These are phyloP conservation scores for Cucumis hystrix DNA, from an alignment of 306 rosid genomes.

Conservation along the genomic window DNA sequence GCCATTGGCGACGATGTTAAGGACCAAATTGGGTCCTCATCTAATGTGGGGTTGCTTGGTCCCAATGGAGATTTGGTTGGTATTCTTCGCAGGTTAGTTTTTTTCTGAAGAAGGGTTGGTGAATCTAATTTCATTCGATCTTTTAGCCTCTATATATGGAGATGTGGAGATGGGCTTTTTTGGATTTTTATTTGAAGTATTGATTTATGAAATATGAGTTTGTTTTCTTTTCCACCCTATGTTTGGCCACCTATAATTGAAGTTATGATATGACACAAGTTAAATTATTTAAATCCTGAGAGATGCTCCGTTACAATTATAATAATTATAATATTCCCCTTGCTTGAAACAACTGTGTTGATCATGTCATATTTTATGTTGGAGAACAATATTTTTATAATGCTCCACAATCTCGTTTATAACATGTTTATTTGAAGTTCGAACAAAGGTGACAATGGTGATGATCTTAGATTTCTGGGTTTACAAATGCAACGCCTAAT, in stretches of 20 bases:
- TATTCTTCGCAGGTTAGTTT: constrained; percentile 60
- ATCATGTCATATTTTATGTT: neutral
- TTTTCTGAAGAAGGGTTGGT: neutral
- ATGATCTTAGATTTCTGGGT: neutral
- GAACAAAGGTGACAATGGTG: neutral
- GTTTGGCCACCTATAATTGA: neutral
- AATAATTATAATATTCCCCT: neutral
- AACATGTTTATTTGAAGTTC: neutral
- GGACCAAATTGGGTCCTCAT: constrained; percentile 37
- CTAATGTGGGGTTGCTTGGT: constrained; percentile 50
- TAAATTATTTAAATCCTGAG: neutral
- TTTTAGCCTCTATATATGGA: neutral
- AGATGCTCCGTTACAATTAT: neutral
- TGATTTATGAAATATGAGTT: neutral
- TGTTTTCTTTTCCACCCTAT: neutral
- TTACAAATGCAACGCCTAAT: neutral
- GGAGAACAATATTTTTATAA: neutral
- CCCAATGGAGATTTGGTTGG: constrained; percentile 63
- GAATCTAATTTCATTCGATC: neutral
- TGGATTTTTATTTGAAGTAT: constrained; percentile 1
- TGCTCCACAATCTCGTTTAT: neutral
- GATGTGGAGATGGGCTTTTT: neutral
- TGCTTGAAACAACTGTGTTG: neutral
- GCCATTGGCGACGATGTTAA: constrained; percentile 71
- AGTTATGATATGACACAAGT: neutral